Percentiles rank a stretch among this genome's conserved stretches.
Conservation (phyloP, 2,329 filamentous ascomycete species). For the Lecanosticta acicola region DNA sequence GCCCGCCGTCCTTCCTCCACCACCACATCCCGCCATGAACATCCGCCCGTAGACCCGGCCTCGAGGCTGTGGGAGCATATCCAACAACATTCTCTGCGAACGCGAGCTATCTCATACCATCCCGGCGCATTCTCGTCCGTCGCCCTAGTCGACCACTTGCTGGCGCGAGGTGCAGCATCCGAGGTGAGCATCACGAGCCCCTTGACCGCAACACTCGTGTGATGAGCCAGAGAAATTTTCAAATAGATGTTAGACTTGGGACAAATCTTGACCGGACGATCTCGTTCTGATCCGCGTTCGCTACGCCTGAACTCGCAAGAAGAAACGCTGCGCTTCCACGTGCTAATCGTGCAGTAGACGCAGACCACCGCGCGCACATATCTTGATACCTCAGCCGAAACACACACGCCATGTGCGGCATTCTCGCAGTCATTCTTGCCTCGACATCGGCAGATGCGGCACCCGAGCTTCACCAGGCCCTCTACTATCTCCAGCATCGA, state of each 20-base stretch:
- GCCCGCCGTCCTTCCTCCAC: not conserved
- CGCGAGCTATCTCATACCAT: not conserved
- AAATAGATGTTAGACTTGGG: constrained; percentile 24
- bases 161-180: not conserved
- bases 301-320: not conserved
- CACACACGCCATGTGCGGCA: constrained; percentile 44
- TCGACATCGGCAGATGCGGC: constrained; percentile 37
- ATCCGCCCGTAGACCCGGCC: not conserved
- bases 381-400: constrained; percentile 2
- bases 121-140: constrained; percentile 3
- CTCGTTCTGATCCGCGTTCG: constrained; percentile 11
- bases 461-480: constrained; percentile 35
- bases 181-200: constrained; percentile 1
- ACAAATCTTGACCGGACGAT: constrained; percentile 13
- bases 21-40: not conserved
- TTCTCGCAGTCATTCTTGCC: constrained; percentile 46
- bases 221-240: constrained; percentile 16
- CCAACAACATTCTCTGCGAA: not conserved
- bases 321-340: not conserved
- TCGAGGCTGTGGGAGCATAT: not conserved
- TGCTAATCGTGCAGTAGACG: constrained; percentile 5
- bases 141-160: not conserved
- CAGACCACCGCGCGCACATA: not conserved
- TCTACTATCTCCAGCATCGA: constrained; percentile 49
- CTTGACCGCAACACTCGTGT: not conserved